Conservation (phyloP, 768 basidiomycete genomes). For the Daedaleopsis nitida region DNA sequence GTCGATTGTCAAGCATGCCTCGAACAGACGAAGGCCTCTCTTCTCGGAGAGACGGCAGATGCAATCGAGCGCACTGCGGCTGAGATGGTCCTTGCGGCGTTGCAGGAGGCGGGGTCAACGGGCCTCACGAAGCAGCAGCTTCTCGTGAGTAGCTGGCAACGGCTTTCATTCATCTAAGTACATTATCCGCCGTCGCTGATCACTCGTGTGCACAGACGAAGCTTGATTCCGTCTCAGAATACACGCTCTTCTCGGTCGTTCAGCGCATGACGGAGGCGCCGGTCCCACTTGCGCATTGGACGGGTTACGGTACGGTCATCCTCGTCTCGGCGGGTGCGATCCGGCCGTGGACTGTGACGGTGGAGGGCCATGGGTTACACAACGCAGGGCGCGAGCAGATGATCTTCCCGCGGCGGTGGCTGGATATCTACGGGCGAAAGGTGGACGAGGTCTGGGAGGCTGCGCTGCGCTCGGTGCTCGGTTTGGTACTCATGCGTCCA, state of each 20-base stretch:
- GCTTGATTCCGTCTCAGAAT: background rate
- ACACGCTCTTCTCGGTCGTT: slow-evolving; percentile 34
- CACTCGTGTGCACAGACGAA: background rate
- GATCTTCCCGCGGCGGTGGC: slow-evolving; percentile 73
- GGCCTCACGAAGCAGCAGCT: slow-evolving; percentile 35
- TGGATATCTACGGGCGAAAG: slow-evolving; percentile 66
- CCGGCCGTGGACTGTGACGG: slow-evolving; percentile 56
- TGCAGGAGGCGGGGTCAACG: slow-evolving; percentile 17
- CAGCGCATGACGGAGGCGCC: slow-evolving; percentile 46
- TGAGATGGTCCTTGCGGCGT: slow-evolving; percentile 9
- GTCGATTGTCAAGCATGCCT: slow-evolving; percentile 31
- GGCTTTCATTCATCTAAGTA: background rate
- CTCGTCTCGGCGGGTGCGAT: slow-evolving; percentile 58
- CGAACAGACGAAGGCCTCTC: slow-evolving; percentile 2
- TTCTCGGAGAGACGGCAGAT: background rate
- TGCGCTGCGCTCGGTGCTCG: slow-evolving; percentile 68
- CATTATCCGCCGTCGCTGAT: background rate
- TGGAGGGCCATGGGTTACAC: slow-evolving; percentile 26
- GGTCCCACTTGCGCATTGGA: slow-evolving; percentile 66
- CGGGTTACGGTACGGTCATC: slow-evolving; percentile 57
- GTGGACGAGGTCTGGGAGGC: slow-evolving; percentile 70
- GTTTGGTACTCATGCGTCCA: slow-evolving; percentile 67
- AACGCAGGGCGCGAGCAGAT: slow-evolving; percentile 42
- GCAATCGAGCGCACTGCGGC: background rate
- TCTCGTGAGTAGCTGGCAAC: slow-evolving; percentile 31